A percentile compares a stretch with the other conserved stretches of the same genome.
These are phyloP conservation scores for Cytauxzoon felis DNA, from an alignment of 169 alveolate species.

Conservation along the genomic window DNA sequence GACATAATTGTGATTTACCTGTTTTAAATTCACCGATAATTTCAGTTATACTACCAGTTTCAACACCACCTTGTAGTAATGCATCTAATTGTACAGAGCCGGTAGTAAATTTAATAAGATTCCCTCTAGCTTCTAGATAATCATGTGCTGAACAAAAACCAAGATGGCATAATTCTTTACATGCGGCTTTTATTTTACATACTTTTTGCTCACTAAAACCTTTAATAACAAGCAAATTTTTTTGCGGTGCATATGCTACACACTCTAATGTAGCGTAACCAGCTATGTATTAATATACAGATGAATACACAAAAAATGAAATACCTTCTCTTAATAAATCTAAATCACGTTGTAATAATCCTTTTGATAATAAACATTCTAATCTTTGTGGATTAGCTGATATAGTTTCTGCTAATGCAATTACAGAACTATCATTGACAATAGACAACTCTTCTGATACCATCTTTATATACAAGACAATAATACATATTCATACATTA, in stretches of 20 bases:
- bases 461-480: no score
- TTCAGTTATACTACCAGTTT: constrained; percentile 94
- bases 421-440: constrained; percentile 28
- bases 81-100: constrained; percentile 92
- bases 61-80: constrained; percentile 96
- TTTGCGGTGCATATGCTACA: constrained; percentile 90
- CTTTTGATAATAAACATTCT: constrained; percentile 79
- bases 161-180: constrained; percentile 85
- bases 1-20: constrained; percentile 98
- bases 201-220: constrained; percentile 96
- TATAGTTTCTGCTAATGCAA: constrained; percentile 58
- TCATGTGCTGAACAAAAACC: constrained; percentile 91
- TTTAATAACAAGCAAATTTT: constrained; percentile 84
- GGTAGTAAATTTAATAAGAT: constrained; percentile 89
- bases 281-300: constrained; percentile 41
- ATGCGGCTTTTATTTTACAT: constrained; percentile 89
- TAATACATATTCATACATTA: no score
- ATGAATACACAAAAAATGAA: background rate
- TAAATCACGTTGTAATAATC: constrained; percentile 84
- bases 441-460: constrained; percentile 50
- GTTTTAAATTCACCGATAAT: constrained; percentile 97
- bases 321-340: constrained; percentile 85
- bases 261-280: constrained; percentile 91
- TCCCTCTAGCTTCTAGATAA: constrained; percentile 86
- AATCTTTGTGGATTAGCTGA: constrained; percentile 72